Conservation (phyloP, 2,329 filamentous ascomycete species). For the Laburnicola sp. region DNA sequence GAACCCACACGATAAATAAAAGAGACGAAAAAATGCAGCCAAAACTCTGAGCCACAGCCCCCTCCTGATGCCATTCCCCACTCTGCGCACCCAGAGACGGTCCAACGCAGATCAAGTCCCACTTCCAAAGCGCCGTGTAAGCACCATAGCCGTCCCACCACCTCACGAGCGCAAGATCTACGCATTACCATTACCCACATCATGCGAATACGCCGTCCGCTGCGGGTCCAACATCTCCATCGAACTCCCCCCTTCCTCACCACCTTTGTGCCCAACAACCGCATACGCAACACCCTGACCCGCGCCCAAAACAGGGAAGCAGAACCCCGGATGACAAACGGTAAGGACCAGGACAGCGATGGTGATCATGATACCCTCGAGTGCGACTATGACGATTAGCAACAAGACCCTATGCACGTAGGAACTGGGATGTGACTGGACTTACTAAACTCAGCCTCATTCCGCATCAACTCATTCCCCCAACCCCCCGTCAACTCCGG, state of each 20-base stretch:
- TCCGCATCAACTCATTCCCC: constrained; percentile 50
- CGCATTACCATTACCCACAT: no score
- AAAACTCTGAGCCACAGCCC: no score
- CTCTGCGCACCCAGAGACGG: no score
- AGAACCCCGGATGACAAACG: constrained; percentile 51
- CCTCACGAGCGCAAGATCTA: no score
- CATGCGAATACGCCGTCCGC: no score
- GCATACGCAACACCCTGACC: constrained; percentile 1
- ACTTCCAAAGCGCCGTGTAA: no score
- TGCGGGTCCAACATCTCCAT: constrained; percentile 1
- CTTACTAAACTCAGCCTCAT: constrained; percentile 51
- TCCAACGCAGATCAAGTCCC: no score
- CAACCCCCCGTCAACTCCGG: constrained; percentile 55
- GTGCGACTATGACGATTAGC: constrained; percentile 35
- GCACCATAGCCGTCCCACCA: no score
- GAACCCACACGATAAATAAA: no score
- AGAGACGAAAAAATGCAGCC: no score
- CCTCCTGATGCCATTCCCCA: no score
- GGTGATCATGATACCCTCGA: constrained; percentile 59
- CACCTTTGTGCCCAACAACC: neutral
- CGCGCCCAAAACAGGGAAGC: constrained; percentile 38
- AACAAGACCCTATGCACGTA: neutral
- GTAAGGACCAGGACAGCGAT: constrained; percentile 53
- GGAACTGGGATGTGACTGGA: neutral
- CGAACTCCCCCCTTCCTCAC: neutral